Evolutionary conservation across 2,329 filamentous ascomycete species (phyloP).

Genomic region (Magnaporthiopsis rhizophila): DNA sequence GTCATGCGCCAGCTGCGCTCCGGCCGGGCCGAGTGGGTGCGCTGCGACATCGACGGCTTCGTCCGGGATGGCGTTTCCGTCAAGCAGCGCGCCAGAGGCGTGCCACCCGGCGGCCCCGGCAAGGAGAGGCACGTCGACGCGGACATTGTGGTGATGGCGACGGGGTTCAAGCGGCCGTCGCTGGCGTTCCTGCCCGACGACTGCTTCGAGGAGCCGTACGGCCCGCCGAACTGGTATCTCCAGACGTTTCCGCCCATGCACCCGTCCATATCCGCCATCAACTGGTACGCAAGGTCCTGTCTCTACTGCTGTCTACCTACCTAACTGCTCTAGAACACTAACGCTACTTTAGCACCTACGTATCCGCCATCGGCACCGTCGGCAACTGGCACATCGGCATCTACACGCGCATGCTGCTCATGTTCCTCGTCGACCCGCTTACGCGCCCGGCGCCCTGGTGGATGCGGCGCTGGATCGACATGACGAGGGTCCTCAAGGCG

Average conservation of each 20-base stretch:
- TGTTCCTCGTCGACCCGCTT: slow-evolving; percentile 76
- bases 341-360: slow-evolving; percentile 54
- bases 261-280: slow-evolving; percentile 68
- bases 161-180: slow-evolving; percentile 68
- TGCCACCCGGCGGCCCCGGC: slow-evolving; percentile 70
- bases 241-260: slow-evolving; percentile 75
- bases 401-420: slow-evolving; percentile 76
- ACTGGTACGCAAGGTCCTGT: slow-evolving; percentile 34
- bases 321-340: slow-evolving; percentile 1
- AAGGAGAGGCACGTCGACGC: slow-evolving; percentile 56
- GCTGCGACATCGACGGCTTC: slow-evolving; percentile 68
- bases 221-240: slow-evolving; percentile 79
- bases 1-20: slow-evolving; percentile 62
- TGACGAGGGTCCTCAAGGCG: slow-evolving; percentile 65
- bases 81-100: slow-evolving; percentile 62
- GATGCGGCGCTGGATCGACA: slow-evolving; percentile 84
- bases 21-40: slow-evolving; percentile 69
- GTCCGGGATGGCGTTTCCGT: slow-evolving; percentile 57
- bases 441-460: slow-evolving; percentile 62
- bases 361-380: slow-evolving; percentile 72
- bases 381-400: slow-evolving; percentile 88
- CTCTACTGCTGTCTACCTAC: too few species aligned
- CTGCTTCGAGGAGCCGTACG: slow-evolving; percentile 62
- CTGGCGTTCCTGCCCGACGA: slow-evolving; percentile 67
- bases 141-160: slow-evolving; percentile 76